These are phyloP conservation scores for Neolentinus lepideus DNA, from an alignment of 1,284 basidiomycete genomes.

Conservation along the genomic window DNA sequence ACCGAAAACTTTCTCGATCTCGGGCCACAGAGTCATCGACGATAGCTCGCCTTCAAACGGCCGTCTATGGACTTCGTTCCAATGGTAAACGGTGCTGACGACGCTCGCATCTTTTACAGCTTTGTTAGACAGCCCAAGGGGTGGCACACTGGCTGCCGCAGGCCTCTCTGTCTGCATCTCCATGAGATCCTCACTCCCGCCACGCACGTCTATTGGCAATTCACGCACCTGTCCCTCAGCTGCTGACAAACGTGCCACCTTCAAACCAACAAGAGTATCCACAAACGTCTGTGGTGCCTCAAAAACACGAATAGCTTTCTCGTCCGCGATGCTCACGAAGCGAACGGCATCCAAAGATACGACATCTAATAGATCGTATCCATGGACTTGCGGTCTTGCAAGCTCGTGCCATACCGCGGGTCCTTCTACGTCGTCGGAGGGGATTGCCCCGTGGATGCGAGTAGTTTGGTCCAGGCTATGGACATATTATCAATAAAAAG, in stretches of 20 bases:
- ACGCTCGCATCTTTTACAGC: slow-evolving; percentile 39
- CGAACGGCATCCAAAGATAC: slow-evolving; percentile 70
- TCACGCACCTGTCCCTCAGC: slow-evolving; percentile 30
- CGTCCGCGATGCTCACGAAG: slow-evolving; percentile 86
- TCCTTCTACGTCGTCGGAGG: slow-evolving; percentile 16
- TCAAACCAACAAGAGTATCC: slow-evolving; percentile 43
- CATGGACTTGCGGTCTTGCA: slow-evolving; percentile 87
- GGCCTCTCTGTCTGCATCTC: slow-evolving; percentile 32
- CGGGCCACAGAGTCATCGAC: slow-evolving; percentile 90
- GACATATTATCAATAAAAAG: not conserved
- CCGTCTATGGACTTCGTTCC: slow-evolving; percentile 29
- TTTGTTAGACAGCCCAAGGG: slow-evolving; percentile 70
- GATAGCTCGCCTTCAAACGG: slow-evolving; percentile 83
- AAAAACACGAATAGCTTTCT: slow-evolving; percentile 89
- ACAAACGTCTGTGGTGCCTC: slow-evolving; percentile 82
- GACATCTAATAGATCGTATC: slow-evolving; percentile 84
- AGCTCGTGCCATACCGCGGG: slow-evolving; percentile 75
- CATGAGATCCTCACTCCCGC: not conserved
- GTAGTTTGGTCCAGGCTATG: slow-evolving; percentile 82
- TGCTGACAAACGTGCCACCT: slow-evolving; percentile 37
- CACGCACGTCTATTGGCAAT: not conserved
- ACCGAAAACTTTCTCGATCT: slow-evolving; percentile 95
- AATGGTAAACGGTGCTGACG: not conserved
- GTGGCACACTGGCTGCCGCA: slow-evolving; percentile 66
- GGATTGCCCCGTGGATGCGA: slow-evolving; percentile 66